Conservation (phyloP, 257 asterid species). For the Nemophila menziesii region DNA sequence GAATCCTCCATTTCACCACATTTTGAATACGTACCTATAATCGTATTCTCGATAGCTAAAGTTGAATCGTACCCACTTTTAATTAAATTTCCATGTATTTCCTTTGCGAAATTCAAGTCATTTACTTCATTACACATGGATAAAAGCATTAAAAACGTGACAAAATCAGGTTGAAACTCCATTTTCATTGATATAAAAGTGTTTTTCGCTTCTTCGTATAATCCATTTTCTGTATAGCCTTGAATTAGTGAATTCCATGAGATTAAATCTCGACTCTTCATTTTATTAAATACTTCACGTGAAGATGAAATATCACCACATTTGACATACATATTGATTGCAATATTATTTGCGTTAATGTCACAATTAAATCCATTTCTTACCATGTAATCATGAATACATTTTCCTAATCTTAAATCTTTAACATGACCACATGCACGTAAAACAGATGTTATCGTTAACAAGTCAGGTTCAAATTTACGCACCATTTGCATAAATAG, state of each 20-base stretch:
- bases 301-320: constrained; percentile 53
- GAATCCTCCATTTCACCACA: constrained; percentile 46
- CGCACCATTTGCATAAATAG: constrained; percentile 42
- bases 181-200: constrained; percentile 44
- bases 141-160: constrained; percentile 49
- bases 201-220: constrained; percentile 41
- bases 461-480: constrained; percentile 43
- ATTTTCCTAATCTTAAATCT: constrained; percentile 47
- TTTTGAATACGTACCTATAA: constrained; percentile 65
- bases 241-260: constrained; percentile 69
- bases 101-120: constrained; percentile 25
- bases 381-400: constrained; percentile 48
- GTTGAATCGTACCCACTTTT: constrained; percentile 52
- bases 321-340: constrained; percentile 68
- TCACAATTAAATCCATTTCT: constrained; percentile 43
- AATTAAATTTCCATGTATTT: constrained; percentile 45
- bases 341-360: constrained; percentile 32
- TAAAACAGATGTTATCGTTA: constrained; percentile 49
- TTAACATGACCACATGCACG: constrained; percentile 62
- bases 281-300: constrained; percentile 43
- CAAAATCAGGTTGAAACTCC: constrained; percentile 41
- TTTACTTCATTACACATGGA: constrained; percentile 29
- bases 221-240: constrained; percentile 38
- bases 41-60: constrained; percentile 49
- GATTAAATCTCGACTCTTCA: constrained; percentile 53